Base-by-base conservation (phyloP, 169 alveolate genomes). In the Cryptosporidium canis region DNA sequence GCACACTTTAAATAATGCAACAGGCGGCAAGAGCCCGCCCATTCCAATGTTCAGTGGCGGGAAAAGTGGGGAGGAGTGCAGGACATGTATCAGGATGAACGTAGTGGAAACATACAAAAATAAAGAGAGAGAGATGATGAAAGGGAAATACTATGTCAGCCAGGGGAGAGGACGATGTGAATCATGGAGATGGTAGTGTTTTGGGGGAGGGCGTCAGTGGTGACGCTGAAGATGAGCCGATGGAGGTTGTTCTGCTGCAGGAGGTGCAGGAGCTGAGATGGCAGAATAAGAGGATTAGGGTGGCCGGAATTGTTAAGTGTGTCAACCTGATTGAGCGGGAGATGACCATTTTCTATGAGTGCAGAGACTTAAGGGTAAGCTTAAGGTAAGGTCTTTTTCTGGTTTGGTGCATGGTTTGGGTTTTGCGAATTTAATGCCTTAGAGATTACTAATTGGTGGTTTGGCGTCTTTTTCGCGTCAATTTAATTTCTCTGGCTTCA, bases 271-370 rank as follows among this genome's bases (percentile, higher is more conserved):
- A 72, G 12, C 21, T 8, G 27, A 21, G 35, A 24, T 39, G 33
- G n/a, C 27, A 39, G 2, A 43, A 29, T 5, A 77, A 58, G 35
- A 61, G 31, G 4, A 45, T 77, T 24, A 35, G 87, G 21, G 87
- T 77, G 9, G 87, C 87, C 31, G 87, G 87, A 16, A 77, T 77
- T 29, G 72, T 77, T 9, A 77, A 18, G n/a, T 33, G 16, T 24
- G 58, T 77, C 29, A 61, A 77, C 48, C 9, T 77, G 21, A n/a
- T 77, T 21, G 53, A 45, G 24, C 72, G 31, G 41, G 87, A 55
- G 16, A 24, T 77, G 31, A 7, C 33, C 1, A n/a, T 77, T 37
- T 48, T 24, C 14, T 58, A 77, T 48, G 87, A 77, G n/a, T 18
- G n/a, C 41, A 77, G 66, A 21, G 61, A 27, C 27, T 45, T 77